Evolutionary conservation across 768 basidiomycete genomes (phyloP), one percentile per base, ranked within the genome.

Genomic region (Thelephora aurantiotincta): DNA sequence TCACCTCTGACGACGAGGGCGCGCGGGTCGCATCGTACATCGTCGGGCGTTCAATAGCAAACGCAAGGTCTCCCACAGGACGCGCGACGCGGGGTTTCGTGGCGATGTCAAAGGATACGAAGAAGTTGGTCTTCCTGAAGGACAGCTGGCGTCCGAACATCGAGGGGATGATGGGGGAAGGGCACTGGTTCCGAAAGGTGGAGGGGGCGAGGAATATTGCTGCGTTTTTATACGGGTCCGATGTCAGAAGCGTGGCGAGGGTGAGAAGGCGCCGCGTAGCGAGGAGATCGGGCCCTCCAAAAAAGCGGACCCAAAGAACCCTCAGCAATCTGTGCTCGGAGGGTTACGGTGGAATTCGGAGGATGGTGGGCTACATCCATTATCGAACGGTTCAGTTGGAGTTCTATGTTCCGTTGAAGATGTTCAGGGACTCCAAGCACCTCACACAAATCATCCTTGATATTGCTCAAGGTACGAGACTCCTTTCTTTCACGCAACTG

Each of bases 141-240:
- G 53, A 54, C 38, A 33, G 20, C 30, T 51, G 53, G 53, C 38
- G 50, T 14, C 35, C 49, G n/a, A 41, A 36, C 20, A 30, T 30
- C 26, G 5, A 4, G 26, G 26, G 26, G 26, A 30, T 30, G 26
- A 30, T 30, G 26, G 26, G 26, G 26, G 26, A 30, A 30, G 26
- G 26, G 9, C 26, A 30, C 26, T 30, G 26, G 26, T 30, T 30
- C 26, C 5, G 26, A 30, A 30, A 30, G 26, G 5, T 30, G 26
- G 26, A 30, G 26, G 26, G 26, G 9, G 26, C 26, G 26, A 30
- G 26, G 26, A 30, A 30, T 9, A 30, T 30, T 9, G 4, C 26
- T 4, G 26, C 26, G 26, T 30, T 30, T 9, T 9, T 30, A 9
- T 9, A 30, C 9, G 26, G 26, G 26, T 30, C 26, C 26, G 26